Percentiles rank a stretch among this genome's conserved stretches.
phyloP scores from a whole-genome alignment of 805 yeast genomes.

The Wickerhamiella bombiphila region DNA sequence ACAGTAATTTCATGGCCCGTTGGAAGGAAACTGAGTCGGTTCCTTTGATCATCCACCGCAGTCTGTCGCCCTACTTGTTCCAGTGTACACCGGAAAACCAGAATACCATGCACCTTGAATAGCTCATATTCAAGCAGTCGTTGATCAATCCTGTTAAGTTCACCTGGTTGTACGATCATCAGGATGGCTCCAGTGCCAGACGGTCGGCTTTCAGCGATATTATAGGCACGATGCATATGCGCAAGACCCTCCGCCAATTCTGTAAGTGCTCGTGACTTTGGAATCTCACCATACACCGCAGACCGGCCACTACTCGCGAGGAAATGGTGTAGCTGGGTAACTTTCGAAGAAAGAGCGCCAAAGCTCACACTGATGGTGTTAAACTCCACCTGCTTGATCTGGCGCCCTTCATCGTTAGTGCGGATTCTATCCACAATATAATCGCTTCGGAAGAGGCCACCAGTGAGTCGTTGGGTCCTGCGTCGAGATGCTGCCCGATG shows the following conservation, averaged over 20 bases:
- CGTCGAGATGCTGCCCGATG: conserved; percentile 31
- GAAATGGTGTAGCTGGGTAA: conserved; percentile 58
- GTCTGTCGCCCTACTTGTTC: conserved; percentile 38
- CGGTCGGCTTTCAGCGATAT: conserved; percentile 7
- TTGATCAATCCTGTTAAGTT: conserved; percentile 86
- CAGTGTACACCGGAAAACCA: conserved; percentile 52
- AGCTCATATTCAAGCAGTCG: conserved; percentile 64
- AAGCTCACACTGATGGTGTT: conserved; percentile 93
- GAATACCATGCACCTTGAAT: conserved; percentile 39
- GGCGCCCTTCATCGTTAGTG: conserved; percentile 24
- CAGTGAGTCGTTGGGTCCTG: conserved; percentile 37
- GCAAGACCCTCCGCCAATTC: conserved; percentile 57
- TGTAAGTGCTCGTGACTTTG: conserved; percentile 50
- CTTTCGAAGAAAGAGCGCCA: conserved; percentile 76
- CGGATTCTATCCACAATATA: conserved; percentile 49
- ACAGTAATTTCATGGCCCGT: conserved; percentile 66
- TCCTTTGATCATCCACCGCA: conserved; percentile 21
- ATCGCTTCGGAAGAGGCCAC: conserved; percentile 84
- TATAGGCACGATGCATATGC: conserved; percentile 46
- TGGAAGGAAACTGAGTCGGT: conserved; percentile 35
- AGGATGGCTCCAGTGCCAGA: conserved; percentile 33
- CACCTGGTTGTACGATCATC: conserved; percentile 71
- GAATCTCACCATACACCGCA: conserved; percentile 30
- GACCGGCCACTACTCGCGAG: conserved; percentile 28
- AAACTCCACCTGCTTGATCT: conserved; percentile 87